phyloP scores from a whole-genome alignment of 768 basidiomycete genomes.

The Trametes meyenii region DNA sequence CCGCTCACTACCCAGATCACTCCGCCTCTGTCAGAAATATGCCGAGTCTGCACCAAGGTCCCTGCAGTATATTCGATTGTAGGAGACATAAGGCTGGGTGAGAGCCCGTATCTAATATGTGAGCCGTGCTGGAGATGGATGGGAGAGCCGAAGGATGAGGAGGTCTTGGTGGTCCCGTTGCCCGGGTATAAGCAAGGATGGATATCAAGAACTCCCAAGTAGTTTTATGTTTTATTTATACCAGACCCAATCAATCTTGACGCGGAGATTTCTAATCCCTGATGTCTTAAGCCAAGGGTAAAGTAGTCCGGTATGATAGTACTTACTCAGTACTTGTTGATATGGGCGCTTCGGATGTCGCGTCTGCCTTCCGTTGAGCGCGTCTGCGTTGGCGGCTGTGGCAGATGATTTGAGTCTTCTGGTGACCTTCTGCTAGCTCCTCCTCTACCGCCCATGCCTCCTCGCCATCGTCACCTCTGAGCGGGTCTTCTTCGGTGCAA shows the following conservation, averaged over 20 bases:
- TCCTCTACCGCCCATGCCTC: neutral
- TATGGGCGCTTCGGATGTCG: neutral
- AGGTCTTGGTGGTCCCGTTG: constrained; percentile 56
- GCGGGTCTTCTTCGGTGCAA: too few species aligned
- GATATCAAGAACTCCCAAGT: constrained; percentile 8
- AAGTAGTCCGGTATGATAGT: too few species aligned
- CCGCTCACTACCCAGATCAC: constrained; percentile 70
- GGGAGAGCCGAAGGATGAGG: constrained; percentile 53
- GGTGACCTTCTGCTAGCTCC: neutral
- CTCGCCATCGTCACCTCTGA: neutral
- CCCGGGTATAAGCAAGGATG: constrained; percentile 47
- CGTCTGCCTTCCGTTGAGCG: neutral
- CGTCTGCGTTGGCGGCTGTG: constrained; percentile 9
- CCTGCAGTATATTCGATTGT: constrained; percentile 70
- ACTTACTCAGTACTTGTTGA: neutral
- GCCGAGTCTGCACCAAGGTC: constrained; percentile 69
- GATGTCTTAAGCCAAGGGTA: too few species aligned
- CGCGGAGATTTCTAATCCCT: too few species aligned
- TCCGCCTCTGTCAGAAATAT: constrained; percentile 61
- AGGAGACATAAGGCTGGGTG: constrained; percentile 74
- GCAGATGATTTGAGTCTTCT: neutral
- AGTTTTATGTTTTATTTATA: too few species aligned
- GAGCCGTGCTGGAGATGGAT: constrained; percentile 72
- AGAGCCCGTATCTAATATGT: constrained; percentile 78
- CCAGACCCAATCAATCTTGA: neutral